These are phyloP conservation scores for Calophaca sinica DNA, from an alignment of 306 rosid species.

Conservation along the genomic window DNA sequence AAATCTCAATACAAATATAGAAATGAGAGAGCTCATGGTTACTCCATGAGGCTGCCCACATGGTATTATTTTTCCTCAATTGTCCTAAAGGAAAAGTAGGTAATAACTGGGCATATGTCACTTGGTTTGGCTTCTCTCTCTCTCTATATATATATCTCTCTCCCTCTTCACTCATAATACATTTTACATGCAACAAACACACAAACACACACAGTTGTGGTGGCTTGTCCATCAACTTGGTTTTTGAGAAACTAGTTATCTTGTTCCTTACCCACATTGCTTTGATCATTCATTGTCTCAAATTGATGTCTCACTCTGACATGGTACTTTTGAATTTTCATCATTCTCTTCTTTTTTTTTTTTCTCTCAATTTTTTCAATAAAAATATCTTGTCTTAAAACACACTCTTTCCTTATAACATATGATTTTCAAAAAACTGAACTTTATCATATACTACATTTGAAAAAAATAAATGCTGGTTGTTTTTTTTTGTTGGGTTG, in stretches of 20 bases:
- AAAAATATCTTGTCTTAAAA: background rate
- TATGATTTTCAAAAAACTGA: constrained; percentile 12
- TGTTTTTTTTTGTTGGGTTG: background rate
- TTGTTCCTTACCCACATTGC: constrained; percentile 34
- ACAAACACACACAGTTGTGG: constrained; percentile 27
- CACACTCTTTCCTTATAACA: too few relatives aligned
- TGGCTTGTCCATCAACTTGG: constrained; percentile 19
- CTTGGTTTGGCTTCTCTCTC: constrained; percentile 15
- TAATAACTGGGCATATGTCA: constrained; percentile 1
- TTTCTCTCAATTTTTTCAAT: background rate
- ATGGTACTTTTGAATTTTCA: constrained; percentile 38
- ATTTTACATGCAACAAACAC: background rate
- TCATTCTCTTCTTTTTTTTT: background rate
- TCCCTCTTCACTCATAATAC: background rate
- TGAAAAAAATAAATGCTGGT: constrained; percentile 1
- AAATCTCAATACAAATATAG: too few relatives aligned
- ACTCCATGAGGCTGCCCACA: too few relatives aligned
- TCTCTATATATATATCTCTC: too few relatives aligned
- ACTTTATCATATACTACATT: constrained; percentile 44
- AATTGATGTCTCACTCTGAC: constrained; percentile 40
- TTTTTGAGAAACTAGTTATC: background rate
- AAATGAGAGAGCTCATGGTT: too few relatives aligned
- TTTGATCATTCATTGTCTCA: constrained; percentile 17
- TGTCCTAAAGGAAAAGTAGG: background rate
- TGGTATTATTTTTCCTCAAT: too few relatives aligned